Evolutionary conservation across 2,329 filamentous ascomycete species (phyloP), one percentile per base, ranked within the genome.

Genomic region (Monosporascus cannonballus): DNA sequence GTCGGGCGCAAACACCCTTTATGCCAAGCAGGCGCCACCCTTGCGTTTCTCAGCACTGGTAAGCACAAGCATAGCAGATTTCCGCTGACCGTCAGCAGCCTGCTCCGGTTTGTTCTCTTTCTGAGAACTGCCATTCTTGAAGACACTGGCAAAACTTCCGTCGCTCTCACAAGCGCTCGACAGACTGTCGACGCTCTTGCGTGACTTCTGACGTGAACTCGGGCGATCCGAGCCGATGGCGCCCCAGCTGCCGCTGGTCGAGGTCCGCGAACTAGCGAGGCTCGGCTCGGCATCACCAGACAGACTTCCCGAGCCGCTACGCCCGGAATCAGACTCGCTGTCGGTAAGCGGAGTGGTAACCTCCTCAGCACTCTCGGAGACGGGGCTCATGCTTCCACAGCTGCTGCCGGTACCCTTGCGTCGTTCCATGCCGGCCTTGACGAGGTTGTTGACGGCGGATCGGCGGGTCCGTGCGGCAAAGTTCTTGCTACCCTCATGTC

Each of bases 401-500:
- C 80, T 83, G 68, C 85, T 86, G 57, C 83, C 78, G 57, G 87
- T 89, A 54, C 86, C 73, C 80, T 87, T 77, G 81, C 93, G 90
- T 54, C 94, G 89, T 66, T 91, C 90, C 57, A 94, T 81, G 17
- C 93, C 92, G 51, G 93, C 93, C 59, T 89, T 89, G 56, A 96
- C 89, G 48, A 99, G 81, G 67, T 91, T 96, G 75, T 92, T 86
- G 45, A 99, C 85, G 25, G 94, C 94, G 63, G 89, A 91, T 59
- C 93, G 90, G 55, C 94, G 90, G 65, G 95, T 92, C 56, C 94
- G 91, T 52, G 91, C 85, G 11, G 89, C 88, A 73, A 99, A 99
- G 76, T 99, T 99, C 83, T 96, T 86, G 84, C 93, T 96, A 24
- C 93, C 94, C 70, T 97, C 93, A 58, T 93, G 84, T 74, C 91